Base-by-base conservation (phyloP, 2,329 filamentous ascomycete species). In the Penicillium sp. region DNA sequence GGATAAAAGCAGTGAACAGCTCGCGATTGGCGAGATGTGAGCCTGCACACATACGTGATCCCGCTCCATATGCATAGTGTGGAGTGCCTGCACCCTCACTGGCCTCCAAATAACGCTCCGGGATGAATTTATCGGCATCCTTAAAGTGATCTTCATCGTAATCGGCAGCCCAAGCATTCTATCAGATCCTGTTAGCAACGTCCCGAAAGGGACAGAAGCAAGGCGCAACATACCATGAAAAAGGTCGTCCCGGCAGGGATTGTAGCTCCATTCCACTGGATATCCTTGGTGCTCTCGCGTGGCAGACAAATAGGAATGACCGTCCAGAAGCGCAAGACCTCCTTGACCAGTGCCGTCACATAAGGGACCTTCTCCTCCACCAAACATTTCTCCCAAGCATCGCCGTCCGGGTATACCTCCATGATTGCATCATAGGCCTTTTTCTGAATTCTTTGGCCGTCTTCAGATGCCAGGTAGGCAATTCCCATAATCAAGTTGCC, bases 241-340 rank as follows among this genome's bases (percentile, higher is more conserved):
- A 91, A 88, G 2, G 83, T 87, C 0, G 84, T 89, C 1, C 85
- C 84, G 0, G 85, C 77, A 0, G 87, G 87, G 33, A 93, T 86
- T 1, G 76, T 70, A 0, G 80, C 73, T 15, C 80, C 80, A 22
- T 85, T 74, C 69, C 83, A 90, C 4, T 77, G 73, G 49, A 91
- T 86, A 53, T 86, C 82, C 57, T 83, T 85, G 63, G 86, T 84
- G 53, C 76, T 85, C 15, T 80, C 80, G 3, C 87, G 75, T 0
- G 87, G 87, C 1, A 93, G 75, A 59, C 82, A 88, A 58, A 93
- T 84, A 2, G 86, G 85, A 55, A 90, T 86, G 28, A 91, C 86
- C 2, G 82, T 85, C 78, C 83, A 91, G 73, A 81, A 91, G 24
- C 87, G 80, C 0, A 91, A 74, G 1, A 84, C 81, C 63, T 93